Percentiles rank a stretch among this genome's conserved stretches.
phyloP scores from a whole-genome alignment of 805 yeast genomes.

The Huiozyma sinensis region DNA sequence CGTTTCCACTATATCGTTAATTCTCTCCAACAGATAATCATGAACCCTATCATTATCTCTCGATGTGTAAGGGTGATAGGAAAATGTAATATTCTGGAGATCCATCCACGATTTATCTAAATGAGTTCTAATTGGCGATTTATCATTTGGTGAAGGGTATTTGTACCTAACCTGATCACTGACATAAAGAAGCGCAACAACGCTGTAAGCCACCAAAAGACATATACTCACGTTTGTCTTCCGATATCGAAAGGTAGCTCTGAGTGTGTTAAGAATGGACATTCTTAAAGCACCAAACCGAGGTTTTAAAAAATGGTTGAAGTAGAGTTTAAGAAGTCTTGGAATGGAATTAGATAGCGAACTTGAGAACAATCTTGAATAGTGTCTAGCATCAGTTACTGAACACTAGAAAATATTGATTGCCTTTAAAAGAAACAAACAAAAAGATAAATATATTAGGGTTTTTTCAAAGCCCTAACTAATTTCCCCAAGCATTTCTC shows the following conservation, averaged over 20 bases:
- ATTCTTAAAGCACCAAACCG: not conserved
- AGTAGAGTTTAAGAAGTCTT: too few relatives aligned
- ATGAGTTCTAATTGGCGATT: conserved; percentile 32
- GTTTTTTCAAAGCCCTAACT: too few relatives aligned
- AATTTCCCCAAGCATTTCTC: too few relatives aligned
- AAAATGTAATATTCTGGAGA: conserved; percentile 53
- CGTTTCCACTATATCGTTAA: conserved; percentile 25
- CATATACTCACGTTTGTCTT: conserved; percentile 58
- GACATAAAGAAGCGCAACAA: conserved; percentile 31
- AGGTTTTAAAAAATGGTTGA: too few relatives aligned
- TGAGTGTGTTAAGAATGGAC: conserved; percentile 12
- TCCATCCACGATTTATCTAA: conserved; percentile 49
- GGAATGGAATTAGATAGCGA: too few relatives aligned
- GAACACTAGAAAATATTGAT: too few relatives aligned
- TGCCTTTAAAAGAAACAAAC: too few relatives aligned
- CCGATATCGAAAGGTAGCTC: conserved; percentile 56
- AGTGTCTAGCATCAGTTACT: too few relatives aligned
- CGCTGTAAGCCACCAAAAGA: conserved; percentile 37
- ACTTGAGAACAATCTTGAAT: too few relatives aligned
- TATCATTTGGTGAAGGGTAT: conserved; percentile 15
- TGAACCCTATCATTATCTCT: conserved; percentile 68
- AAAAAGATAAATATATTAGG: too few relatives aligned
- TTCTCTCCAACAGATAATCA: conserved; percentile 44
- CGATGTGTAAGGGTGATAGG: conserved; percentile 72
- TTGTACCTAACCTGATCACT: conserved; percentile 14